Evolutionary conservation across 768 basidiomycete genomes (phyloP), one percentile per base, ranked within the genome.

Genomic region (Rossbeevera mucosa): DNA sequence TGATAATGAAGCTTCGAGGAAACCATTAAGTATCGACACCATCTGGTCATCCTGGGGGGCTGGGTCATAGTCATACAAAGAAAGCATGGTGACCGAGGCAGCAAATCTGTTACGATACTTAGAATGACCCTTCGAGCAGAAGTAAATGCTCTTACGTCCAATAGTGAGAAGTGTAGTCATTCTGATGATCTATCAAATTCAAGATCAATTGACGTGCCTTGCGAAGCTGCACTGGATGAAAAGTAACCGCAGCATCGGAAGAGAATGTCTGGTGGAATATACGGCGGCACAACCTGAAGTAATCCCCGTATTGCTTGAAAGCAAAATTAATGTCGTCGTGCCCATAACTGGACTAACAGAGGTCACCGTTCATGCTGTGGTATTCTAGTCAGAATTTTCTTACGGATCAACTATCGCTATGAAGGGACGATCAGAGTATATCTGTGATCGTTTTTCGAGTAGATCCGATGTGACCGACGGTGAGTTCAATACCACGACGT

Each of bases 371-470:
- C 3, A 20, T 14, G 14, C 13, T 6, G 13, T 14, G 11, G 2
- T 0, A 9, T 38, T 14, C n/a, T 5, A 18, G n/a, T 29, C 9
- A 21, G n/a, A 16, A 36, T 45, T 11, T 26, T 53, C 59, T 61
- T 48, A 64, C 59, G 53, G 52, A 21, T 46, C 20, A 14, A 55
- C n/a, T 22, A 54, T 57, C 0, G 61, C 58, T 36, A 66, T 49
- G 43, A 46, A 47, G 1, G 82, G 81, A 6, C 82, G 75, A 63
- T 78, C 74, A 8, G 80, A 80, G 56, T 81, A 80, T 28, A 76
- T 71, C 11, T 64, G 62, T 2, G 77, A 74, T 9, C 77, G 72
- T 44, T 70, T 67, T 43, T 80, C 77, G 30, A 83, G 66, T 3
- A 83, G 69, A 36, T 80, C 79, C 20, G 65, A 55, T 2, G 71